phyloP scores from a whole-genome alignment of 495 filamentous ascomycete species.

The Stereocaulon alpinum region DNA sequence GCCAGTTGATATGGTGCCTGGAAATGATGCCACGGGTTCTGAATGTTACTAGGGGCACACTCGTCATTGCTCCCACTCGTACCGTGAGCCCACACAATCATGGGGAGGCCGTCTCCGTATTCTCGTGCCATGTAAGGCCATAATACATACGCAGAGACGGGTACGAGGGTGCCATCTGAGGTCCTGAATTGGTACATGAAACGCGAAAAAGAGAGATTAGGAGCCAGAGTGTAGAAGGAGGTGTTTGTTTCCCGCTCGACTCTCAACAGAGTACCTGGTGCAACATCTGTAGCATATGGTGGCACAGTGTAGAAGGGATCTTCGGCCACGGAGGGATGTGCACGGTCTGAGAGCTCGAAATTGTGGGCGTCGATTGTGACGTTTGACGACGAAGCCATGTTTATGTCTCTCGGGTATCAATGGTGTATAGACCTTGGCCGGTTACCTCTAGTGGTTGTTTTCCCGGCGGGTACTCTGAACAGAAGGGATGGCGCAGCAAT shows the following conservation, averaged over 20 bases:
- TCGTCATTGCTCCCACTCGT: slow-evolving; percentile 37
- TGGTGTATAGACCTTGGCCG: too few relatives aligned
- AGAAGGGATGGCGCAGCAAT: too few relatives aligned
- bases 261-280: slow-evolving; percentile 2
- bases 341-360: slow-evolving; percentile 8
- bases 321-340: slow-evolving; percentile 8
- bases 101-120: slow-evolving; percentile 21
- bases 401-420: neutral
- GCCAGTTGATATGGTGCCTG: slow-evolving; percentile 37
- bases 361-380: neutral
- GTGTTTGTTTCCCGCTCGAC: slow-evolving; percentile 11
- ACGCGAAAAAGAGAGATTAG: slow-evolving; percentile 7
- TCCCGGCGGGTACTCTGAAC: too few relatives aligned
- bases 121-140: slow-evolving; percentile 34
- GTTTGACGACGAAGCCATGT: neutral
- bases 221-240: slow-evolving; percentile 13
- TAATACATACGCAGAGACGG: slow-evolving; percentile 29
- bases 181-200: slow-evolving; percentile 12
- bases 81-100: slow-evolving; percentile 43
- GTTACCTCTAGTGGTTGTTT: too few relatives aligned
- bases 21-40: slow-evolving; percentile 36
- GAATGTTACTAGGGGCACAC: slow-evolving; percentile 35
- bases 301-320: slow-evolving; percentile 7
- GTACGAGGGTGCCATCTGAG: neutral
- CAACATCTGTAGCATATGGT: neutral